Percentiles rank a stretch among this genome's conserved stretches.
These are phyloP conservation scores for Neurospora hispaniola DNA, from an alignment of 495 filamentous ascomycete species.

Conservation along the genomic window DNA sequence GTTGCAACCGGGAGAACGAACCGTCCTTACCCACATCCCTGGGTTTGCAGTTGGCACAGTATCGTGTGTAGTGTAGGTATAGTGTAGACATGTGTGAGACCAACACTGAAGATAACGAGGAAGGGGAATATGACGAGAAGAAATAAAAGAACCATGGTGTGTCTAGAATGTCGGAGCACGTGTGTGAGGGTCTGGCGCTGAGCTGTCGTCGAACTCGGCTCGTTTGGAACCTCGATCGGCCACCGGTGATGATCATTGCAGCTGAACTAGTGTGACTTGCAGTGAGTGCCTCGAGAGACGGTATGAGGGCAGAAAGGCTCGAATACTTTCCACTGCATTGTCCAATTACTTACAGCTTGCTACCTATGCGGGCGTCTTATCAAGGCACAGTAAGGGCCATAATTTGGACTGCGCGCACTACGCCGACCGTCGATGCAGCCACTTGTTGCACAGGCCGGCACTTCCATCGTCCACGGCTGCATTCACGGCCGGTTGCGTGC, in stretches of 20 bases:
- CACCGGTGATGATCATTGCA: not conserved
- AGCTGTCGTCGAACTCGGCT: not conserved
- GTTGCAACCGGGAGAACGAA: not conserved
- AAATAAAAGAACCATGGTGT: not conserved
- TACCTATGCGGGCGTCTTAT: not conserved
- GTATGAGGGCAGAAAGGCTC: not conserved
- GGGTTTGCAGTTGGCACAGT: not conserved
- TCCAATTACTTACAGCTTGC: not conserved
- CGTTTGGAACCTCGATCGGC: not conserved
- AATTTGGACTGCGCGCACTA: not conserved
- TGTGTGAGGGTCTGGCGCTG: not conserved
- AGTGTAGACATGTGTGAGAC: not conserved
- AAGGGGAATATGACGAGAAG: not conserved
- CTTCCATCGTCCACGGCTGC: not conserved
- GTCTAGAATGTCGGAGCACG: not conserved
- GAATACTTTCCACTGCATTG: not conserved
- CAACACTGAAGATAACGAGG: not conserved
- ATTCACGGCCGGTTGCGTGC: not conserved
- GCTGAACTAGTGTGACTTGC: not conserved
- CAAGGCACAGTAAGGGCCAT: not conserved
- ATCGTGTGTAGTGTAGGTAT: not conserved
- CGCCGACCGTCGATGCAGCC: not conserved
- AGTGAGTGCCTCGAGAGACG: not conserved
- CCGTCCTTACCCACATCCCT: not conserved
- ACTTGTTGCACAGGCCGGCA: not conserved